Percentiles rank a stretch among this genome's conserved stretches.
phyloP scores from a whole-genome alignment of 2,329 filamentous ascomycete species.

The Neonectria hederae region DNA sequence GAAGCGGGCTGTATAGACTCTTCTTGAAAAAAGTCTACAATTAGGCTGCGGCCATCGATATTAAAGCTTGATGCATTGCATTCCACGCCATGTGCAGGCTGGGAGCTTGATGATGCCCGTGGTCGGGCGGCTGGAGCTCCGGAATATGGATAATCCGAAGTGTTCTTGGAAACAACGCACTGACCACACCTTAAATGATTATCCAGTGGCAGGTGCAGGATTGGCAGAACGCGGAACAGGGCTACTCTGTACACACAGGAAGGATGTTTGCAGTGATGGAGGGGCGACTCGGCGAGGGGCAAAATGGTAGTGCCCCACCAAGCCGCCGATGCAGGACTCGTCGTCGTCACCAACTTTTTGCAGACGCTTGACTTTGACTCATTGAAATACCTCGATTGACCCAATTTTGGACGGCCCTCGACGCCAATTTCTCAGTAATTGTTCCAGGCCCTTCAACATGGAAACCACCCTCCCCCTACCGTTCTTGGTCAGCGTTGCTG shows the following conservation, averaged over 20 bases:
- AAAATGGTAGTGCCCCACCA: slow-evolving; percentile 43
- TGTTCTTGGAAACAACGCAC: slow-evolving; percentile 30
- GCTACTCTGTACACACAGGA: background rate
- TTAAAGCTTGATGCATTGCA: slow-evolving; percentile 5
- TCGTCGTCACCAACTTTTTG: slow-evolving; percentile 42
- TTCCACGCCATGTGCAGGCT: background rate
- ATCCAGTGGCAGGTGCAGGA: slow-evolving; percentile 31
- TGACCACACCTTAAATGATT: slow-evolving; percentile 49
- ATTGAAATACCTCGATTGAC: slow-evolving; percentile 25
- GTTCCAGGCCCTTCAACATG: slow-evolving; percentile 53
- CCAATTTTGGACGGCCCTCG: slow-evolving; percentile 5
- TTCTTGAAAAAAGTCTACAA: background rate
- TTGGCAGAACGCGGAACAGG: slow-evolving; percentile 23
- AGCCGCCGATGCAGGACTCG: slow-evolving; percentile 42
- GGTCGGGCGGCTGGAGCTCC: background rate
- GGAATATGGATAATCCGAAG: slow-evolving; percentile 40
- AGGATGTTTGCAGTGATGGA: slow-evolving; percentile 22
- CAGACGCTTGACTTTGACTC: slow-evolving; percentile 36
- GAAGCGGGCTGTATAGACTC: background rate
- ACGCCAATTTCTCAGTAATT: slow-evolving; percentile 16
- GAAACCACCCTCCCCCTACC: slow-evolving; percentile 72
- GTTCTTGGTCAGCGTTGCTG: slow-evolving; percentile 67
- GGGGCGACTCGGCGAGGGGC: slow-evolving; percentile 38
- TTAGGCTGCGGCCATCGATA: slow-evolving; percentile 6
- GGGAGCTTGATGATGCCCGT: slow-evolving; percentile 14